Percentiles rank a stretch among this genome's conserved stretches.
Evolutionary conservation across 1,284 basidiomycete genomes (phyloP).

Genomic region (Ustilago trichophora): DNA sequence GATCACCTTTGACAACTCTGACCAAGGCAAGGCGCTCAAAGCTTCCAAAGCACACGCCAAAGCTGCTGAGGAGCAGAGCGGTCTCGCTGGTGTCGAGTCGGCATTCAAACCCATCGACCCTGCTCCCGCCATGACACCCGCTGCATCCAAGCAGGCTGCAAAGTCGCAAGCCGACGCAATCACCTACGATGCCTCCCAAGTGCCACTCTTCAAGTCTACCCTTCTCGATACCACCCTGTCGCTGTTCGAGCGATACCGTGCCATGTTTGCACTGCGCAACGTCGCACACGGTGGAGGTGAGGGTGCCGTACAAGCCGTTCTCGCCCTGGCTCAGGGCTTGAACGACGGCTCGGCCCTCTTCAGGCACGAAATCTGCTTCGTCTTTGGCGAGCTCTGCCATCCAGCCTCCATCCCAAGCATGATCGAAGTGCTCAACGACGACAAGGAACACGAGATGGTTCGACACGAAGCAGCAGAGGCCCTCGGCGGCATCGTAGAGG

Average conservation of each 20-base stretch:
- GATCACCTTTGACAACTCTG: constrained; percentile 85
- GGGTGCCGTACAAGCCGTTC: constrained; percentile 73
- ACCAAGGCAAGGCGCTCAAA: constrained; percentile 57
- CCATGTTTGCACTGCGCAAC: constrained; percentile 91
- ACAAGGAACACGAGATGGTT: constrained; percentile 91
- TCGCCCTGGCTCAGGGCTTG: constrained; percentile 90
- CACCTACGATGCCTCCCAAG: constrained; percentile 67
- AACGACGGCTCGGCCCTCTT: constrained; percentile 62
- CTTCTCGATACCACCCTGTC: constrained; percentile 78
- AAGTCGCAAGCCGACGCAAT: constrained; percentile 11
- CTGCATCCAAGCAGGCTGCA: constrained; percentile 47
- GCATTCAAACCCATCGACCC: constrained; percentile 90
- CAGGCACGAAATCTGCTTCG: constrained; percentile 69
- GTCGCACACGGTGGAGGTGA: constrained; percentile 56
- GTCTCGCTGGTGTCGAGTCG: constrained; percentile 32
- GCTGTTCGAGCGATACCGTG: constrained; percentile 93
- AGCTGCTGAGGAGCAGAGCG: constrained; percentile 21
- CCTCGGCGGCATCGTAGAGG: constrained; percentile 91
- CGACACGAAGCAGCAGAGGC: constrained; percentile 99
- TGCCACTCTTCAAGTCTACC: constrained; percentile 72
- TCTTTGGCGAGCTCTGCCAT: constrained; percentile 94
- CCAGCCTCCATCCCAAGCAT: constrained; percentile 87
- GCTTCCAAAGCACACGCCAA: constrained; percentile 31
- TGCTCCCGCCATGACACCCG: constrained; percentile 74
- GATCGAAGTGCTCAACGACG: constrained; percentile 78